Evolutionary conservation across 2,329 filamentous ascomycete genomes (phyloP), one percentile per base, ranked within the genome.

Genomic region (Trichoderma lentiforme): DNA sequence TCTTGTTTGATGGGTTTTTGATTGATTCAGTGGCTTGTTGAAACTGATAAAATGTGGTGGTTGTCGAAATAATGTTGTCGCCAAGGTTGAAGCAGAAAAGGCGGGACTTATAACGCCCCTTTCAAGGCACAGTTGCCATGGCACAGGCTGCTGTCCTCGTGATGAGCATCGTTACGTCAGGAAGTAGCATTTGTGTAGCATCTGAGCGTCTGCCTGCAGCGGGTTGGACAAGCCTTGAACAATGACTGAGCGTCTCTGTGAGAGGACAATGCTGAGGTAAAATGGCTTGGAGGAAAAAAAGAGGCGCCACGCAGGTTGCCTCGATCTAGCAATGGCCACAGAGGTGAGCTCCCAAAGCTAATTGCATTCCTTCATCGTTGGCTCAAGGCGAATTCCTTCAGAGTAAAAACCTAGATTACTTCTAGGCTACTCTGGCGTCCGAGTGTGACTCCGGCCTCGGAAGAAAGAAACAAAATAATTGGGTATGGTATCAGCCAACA

Each of bases 121-220:
- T 51, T 69, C 65, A 61, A 36, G 66, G 34, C 36, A 39, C 36
- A 39, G 36, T 21, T 58, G 26, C 65, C 65, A 68, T 34, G 56
- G 65, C 65, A 68, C 65, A 68, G 34, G 57, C 30, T 18, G 28
- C 43, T 63, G 60, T 63, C 68, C 68, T 57, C 68, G 68, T 70
- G 68, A 70, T 70, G 60, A 64, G 60, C 36, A 34, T 70, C 47
- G 68, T 70, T 70, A 70, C 68, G 68, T 70, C 68, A 70, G 68
- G 68, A 57, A 63, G 68, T 57, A 57, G 60, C 43, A 64, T 61
- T 53, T 62, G 57, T 60, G 66, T 70, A 47, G 66, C 66, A 70
- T 43, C n/a, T 62, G 53, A n/a, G 65, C 21, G 56, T 47, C 56
- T 68, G 34, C 51, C 51, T 47, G 57, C 26, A 15, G 30, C 11